Conservation (phyloP, 129 eudicot genomes). For the Cynara cardunculus region DNA sequence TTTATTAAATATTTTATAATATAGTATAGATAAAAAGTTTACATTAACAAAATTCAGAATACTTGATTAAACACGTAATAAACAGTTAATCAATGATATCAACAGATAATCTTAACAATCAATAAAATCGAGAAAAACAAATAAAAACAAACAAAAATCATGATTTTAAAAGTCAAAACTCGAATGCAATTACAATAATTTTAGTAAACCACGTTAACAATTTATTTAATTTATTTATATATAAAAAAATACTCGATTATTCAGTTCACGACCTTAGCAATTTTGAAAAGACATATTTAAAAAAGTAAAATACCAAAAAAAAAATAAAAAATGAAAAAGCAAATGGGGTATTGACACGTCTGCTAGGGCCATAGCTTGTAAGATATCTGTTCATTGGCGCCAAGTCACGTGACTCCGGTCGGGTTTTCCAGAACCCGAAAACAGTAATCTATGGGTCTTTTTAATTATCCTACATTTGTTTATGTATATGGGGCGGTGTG, state of each 20-base stretch:
- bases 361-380: conserved; percentile 16
- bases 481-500: conserved; percentile 15
- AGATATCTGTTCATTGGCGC: conserved; percentile 22
- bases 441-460: conserved; percentile 14
- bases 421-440: conserved; percentile 26
- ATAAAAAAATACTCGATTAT: too few species aligned
- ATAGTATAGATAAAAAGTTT: too few species aligned
- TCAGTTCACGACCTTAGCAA: not conserved
- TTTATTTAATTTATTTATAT: too few species aligned
- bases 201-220: not conserved
- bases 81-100: too few species aligned
- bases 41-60: too few species aligned
- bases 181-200: not conserved
- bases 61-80: too few species aligned
- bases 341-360: conserved; percentile 25
- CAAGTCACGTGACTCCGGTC: conserved; percentile 39
- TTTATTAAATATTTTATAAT: too few species aligned
- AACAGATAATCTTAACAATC: too few species aligned
- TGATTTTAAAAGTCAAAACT: not conserved
- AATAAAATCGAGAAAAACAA: too few species aligned
- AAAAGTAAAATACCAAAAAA: conserved; percentile 3
- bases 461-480: conserved; percentile 9
- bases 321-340: not conserved
- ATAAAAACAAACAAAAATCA: too few species aligned
- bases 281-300: not conserved